Conservation (phyloP, 371 early-diverging fungal genomes). For the Mucor racemosus region DNA sequence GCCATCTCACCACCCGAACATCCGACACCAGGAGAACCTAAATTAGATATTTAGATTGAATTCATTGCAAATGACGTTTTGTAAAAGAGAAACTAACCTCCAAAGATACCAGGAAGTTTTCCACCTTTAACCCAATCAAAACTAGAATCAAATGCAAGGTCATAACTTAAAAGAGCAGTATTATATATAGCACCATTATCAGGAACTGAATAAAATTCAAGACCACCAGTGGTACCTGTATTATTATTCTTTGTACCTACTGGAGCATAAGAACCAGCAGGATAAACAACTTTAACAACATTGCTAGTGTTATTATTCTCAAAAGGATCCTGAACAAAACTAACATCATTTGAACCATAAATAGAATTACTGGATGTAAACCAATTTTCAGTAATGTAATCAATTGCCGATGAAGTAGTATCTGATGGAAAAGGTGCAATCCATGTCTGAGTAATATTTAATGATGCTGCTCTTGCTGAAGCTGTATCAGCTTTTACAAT, state of each 20-base stretch:
- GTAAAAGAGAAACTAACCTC: constrained; percentile 27
- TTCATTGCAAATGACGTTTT: background rate
- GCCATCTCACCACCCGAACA: constrained; percentile 53
- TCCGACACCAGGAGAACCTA: constrained; percentile 34
- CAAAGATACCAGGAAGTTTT: constrained; percentile 58
- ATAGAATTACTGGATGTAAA: constrained; percentile 8
- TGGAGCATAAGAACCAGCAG: constrained; percentile 30
- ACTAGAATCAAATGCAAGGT: constrained; percentile 56
- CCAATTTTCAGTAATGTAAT: constrained; percentile 25
- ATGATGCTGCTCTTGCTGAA: constrained; percentile 27
- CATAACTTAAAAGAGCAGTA: constrained; percentile 56
- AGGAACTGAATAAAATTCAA: constrained; percentile 56
- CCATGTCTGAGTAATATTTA: constrained; percentile 44
- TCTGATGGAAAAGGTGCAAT: constrained; percentile 25
- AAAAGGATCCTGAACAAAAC: constrained; percentile 20
- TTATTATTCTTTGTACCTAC: constrained; percentile 30
- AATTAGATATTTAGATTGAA: background rate
- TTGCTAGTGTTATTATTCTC: background rate
- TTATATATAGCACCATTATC: constrained; percentile 39
- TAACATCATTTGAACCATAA: constrained; percentile 21
- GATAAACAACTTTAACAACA: constrained; percentile 25
- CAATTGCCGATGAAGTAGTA: constrained; percentile 8
- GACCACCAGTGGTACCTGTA: constrained; percentile 47
- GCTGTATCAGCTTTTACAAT: constrained; percentile 5
- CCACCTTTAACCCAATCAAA: constrained; percentile 65